A percentile compares a stretch with the other conserved stretches of the same genome.
These are phyloP conservation scores for Schizothecium vesticola DNA, from an alignment of 495 filamentous ascomycete species.

Conservation along the genomic window DNA sequence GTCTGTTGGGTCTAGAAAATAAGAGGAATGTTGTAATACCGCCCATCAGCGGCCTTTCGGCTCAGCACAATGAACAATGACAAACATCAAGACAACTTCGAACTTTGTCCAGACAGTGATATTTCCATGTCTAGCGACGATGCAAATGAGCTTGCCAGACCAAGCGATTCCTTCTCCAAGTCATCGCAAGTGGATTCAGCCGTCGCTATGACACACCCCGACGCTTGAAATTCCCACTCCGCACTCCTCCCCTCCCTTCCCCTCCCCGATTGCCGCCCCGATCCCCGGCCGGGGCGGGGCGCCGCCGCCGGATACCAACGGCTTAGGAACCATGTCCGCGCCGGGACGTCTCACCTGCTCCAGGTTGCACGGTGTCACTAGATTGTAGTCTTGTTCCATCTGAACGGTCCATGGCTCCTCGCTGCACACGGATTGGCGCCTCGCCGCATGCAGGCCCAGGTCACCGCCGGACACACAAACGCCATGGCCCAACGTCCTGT, in stretches of 20 bases:
- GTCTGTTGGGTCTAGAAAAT: background rate
- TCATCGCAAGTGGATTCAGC: background rate
- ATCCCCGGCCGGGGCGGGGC: background rate
- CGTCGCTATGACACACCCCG: background rate
- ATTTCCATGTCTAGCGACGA: background rate
- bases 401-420: background rate
- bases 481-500: background rate
- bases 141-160: background rate
- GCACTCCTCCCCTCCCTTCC: background rate
- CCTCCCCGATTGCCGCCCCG: background rate
- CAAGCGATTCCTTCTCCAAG: background rate
- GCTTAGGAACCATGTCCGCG: conserved; percentile 16
- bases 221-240: background rate
- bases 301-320: conserved; percentile 21
- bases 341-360: conserved; percentile 3
- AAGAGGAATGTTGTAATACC: background rate
- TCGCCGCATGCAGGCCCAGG: conserved; percentile 1
- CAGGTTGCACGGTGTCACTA: background rate
- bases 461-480: background rate
- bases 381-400: background rate
- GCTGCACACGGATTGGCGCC: conserved; percentile 9
- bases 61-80: background rate
- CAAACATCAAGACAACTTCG: background rate
- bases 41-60: background rate
- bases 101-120: background rate